These are phyloP conservation scores for Clonostachys chloroleuca DNA, from an alignment of 2,329 filamentous ascomycete genomes.

Conservation along the genomic window DNA sequence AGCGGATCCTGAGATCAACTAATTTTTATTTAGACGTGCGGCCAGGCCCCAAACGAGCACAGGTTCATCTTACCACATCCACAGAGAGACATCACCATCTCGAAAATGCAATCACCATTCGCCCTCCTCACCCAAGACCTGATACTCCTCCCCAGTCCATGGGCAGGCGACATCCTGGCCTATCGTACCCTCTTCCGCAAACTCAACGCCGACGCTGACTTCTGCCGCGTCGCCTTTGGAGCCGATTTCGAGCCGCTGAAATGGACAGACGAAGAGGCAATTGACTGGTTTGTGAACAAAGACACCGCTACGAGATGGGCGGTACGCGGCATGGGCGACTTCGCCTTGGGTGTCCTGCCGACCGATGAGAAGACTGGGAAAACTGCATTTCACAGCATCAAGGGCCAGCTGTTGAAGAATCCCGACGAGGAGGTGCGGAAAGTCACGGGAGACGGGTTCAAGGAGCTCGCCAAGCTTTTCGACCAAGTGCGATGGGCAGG, in stretches of 20 bases:
- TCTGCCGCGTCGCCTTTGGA: conserved; percentile 9
- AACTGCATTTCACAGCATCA: neutral
- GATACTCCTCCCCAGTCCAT: conserved; percentile 9
- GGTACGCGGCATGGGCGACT: conserved; percentile 9
- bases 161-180: conserved; percentile 1
- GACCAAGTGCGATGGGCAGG: conserved; percentile 7
- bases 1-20: no score
- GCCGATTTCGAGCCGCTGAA: conserved; percentile 1
- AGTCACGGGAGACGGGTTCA: neutral
- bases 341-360: conserved; percentile 7
- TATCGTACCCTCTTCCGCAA: conserved; percentile 6
- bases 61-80: no score
- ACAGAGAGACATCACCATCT: no score
- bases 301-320: conserved; percentile 7
- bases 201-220: conserved; percentile 6
- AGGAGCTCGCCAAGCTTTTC: neutral
- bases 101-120: neutral
- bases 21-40: no score
- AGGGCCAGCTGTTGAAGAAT: neutral
- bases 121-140: conserved; percentile 5
- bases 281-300: conserved; percentile 1
- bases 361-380: neutral
- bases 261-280: conserved; percentile 7
- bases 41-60: no score
- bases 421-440: neutral